Evolutionary conservation across 345 rosid genomes (phyloP), one percentile per base, ranked within the genome.

Genomic region (Atalantia buxifolia): DNA sequence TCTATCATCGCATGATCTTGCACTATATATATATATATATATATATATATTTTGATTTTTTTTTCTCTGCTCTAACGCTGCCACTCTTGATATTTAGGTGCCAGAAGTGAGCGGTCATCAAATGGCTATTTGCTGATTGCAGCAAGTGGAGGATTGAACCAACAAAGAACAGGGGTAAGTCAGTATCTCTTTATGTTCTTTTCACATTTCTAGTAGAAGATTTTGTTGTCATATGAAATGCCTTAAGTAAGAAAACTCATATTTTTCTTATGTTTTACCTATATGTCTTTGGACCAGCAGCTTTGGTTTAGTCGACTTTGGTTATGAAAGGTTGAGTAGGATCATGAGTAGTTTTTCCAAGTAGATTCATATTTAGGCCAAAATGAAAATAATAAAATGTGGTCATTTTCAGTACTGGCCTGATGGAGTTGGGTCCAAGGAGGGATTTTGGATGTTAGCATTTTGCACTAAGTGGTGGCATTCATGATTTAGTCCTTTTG

Each of bases 101-200:
- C 90, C 65, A 78, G 76, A 68, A 88, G 71, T 38, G 93, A 89
- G 80, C 84, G 71, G 31, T 80, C 83, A 7, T 94, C 99, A 27
- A 93, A 90, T 88, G 99, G 99, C 28, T 97, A 94, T 91, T 82
- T 94, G 90, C 98, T 97, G 72, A 91, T 97, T 82, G 98, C 96
- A 65, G 92, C 99, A 72, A 97, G 99, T 83, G 98, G 99, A 76
- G 98, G 99, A 71, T 82, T 97, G 64, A 97, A 97, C 81, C 99
- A 97, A 86, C 98, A 97, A 89, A 93, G 98, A 85, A 97, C 98
- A 63, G 98, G 99, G 84, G 99, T 97, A 90, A 91, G 98, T 89
- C 66, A 62, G 79, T 68, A 38, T 70, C 18, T 40, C 22, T 36
- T 66, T 65, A 24, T 72, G 31, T 50, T 61, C 62, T 38, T 24